Base-by-base conservation (phyloP, 1,284 basidiomycete species). In the Ganoderma lucidum region DNA sequence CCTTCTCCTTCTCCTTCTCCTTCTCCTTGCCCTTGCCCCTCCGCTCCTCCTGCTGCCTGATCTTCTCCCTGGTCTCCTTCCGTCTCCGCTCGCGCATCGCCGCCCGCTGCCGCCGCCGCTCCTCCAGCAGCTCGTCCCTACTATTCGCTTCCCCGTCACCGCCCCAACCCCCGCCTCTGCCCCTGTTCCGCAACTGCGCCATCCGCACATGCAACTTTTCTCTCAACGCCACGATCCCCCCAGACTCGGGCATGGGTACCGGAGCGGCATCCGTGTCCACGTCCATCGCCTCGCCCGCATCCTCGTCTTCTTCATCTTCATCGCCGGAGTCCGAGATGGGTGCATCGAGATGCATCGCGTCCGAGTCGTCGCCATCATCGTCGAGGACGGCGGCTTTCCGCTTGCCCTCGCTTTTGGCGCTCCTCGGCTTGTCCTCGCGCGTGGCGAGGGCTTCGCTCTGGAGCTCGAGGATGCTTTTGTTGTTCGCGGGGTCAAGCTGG, bases 401-500 rank as follows among this genome's bases (percentile, higher is more conserved):
- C 78, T 90, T 90, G 67, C 86, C 83, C 72, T 85, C 84, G 44
- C 71, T 73, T 63, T 71, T 72, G 28, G 75, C 63, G 60, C 81
- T 78, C 28, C 71, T 59, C 35, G 71, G 76, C 28, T 70, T 74
- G 61, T 76, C 75, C 42, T 78, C 73, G 28, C 75, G 75, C 67
- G 73, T 78, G 75, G 17, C 82, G 76, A 30, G 82, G 71, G 78
- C 80, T 76, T 92, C 88, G 70, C 86, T 83, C 78, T 93, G 93
- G 42, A 96, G 82, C 68, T 97, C 93, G 28, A 94, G 76, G 42
- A 96, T 86, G 9, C 93, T 92, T 80, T 94, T 93, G 76, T 95
- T 87, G 81, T 97, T 96, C 6, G 90, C 90, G 1, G 96, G 96
- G 79, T 98, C 95, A 74, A 97, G 92, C 96, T 66, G 5, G 6